Conservation (phyloP, 805 yeast species). For the Yarrowia bubula region DNA sequence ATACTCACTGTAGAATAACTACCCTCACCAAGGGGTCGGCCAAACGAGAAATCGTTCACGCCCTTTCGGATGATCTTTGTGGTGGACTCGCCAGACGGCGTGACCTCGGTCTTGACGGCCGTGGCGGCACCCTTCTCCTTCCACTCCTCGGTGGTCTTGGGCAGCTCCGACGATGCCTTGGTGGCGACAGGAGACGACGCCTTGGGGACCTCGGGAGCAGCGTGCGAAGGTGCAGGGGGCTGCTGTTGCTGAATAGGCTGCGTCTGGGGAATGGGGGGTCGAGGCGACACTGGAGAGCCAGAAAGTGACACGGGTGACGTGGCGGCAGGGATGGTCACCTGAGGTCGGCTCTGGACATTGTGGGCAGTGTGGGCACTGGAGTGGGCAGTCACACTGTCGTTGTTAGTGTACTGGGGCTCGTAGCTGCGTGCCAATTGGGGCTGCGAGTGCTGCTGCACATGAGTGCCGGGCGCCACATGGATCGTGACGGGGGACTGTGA, state of each 20-base stretch:
- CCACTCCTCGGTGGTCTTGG: slow-evolving; percentile 46
- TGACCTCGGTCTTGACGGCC: slow-evolving; percentile 46
- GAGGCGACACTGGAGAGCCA: slow-evolving; percentile 10
- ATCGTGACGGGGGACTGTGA: slow-evolving; percentile 31
- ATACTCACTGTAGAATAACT: slow-evolving; percentile 75
- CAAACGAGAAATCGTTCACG: slow-evolving; percentile 85
- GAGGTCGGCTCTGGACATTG: slow-evolving; percentile 28
- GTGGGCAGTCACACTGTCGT: slow-evolving; percentile 18
- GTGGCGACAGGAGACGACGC: slow-evolving; percentile 16
- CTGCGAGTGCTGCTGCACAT: slow-evolving; percentile 19
- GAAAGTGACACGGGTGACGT: slow-evolving; percentile 12
- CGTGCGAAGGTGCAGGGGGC: slow-evolving; percentile 15
- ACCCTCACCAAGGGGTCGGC: slow-evolving; percentile 89
- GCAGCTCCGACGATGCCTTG: slow-evolving; percentile 25
- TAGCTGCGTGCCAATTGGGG: slow-evolving; percentile 25
- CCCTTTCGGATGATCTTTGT: slow-evolving; percentile 52
- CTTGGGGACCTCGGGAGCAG: slow-evolving; percentile 28
- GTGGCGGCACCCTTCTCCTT: slow-evolving; percentile 60
- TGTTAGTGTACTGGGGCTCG: slow-evolving; percentile 29
- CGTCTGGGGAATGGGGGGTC: slow-evolving; percentile 10
- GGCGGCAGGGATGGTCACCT: slow-evolving; percentile 11
- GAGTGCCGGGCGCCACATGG: slow-evolving; percentile 29
- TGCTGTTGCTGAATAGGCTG: not conserved
- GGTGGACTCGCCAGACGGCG: slow-evolving; percentile 48
- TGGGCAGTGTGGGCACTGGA: slow-evolving; percentile 27